Evolutionary conservation across 148 eudicot species (phyloP).

Genomic region (Nepenthes gracilis): DNA sequence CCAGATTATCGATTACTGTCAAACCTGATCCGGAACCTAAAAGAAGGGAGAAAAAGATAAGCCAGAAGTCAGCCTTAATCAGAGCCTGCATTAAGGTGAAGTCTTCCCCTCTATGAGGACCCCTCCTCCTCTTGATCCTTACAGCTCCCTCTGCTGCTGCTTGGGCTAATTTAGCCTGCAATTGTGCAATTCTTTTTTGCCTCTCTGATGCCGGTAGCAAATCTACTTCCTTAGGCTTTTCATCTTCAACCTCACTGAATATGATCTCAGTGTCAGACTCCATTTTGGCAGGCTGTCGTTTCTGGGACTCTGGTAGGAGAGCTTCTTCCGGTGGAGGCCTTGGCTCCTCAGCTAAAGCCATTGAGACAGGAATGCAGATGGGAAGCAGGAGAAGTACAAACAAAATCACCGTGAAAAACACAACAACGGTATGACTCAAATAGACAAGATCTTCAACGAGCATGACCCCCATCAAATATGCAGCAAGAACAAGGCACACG

Average conservation of each 20-base stretch:
- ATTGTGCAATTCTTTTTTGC: conserved; percentile 58
- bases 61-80: conserved; percentile 95
- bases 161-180: conserved; percentile 66
- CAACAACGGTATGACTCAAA: conserved; percentile 39
- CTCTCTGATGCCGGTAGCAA: conserved; percentile 66
- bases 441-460: conserved; percentile 68
- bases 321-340: conserved; percentile 35
- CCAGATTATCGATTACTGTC: conserved; percentile 92
- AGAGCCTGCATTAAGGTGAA: conserved; percentile 77
- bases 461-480: conserved; percentile 93
- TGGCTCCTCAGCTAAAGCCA: conserved; percentile 39
- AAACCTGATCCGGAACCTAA: conserved; percentile 94
- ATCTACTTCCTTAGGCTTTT: conserved; percentile 60
- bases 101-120: conserved; percentile 91
- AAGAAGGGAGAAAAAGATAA: conserved; percentile 67
- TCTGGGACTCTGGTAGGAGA: conserved; percentile 34
- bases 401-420: conserved; percentile 50
- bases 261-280: conserved; percentile 50
- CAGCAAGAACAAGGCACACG: conserved; percentile 71
- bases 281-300: conserved; percentile 25
- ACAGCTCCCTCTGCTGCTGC: conserved; percentile 95
- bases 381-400: conserved; percentile 53
- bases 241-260: conserved; percentile 82
- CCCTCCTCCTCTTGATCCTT: conserved; percentile 68
- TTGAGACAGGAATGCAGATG: conserved; percentile 42